phyloP scores from a whole-genome alignment of 805 yeast species.

The Cephaloascus fragrans region DNA sequence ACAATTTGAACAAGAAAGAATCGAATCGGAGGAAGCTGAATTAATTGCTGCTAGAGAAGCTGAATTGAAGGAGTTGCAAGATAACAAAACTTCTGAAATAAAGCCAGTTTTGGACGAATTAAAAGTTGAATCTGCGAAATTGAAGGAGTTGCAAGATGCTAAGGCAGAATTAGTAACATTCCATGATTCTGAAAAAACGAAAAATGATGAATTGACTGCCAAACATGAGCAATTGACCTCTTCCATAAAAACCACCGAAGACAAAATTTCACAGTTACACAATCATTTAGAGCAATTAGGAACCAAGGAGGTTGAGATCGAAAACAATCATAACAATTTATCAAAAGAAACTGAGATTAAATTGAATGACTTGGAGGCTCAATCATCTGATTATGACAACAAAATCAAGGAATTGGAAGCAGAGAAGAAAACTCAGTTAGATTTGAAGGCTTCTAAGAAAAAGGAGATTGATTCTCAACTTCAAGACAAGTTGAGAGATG shows the following conservation, averaged over 20 bases:
- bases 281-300: constrained; percentile 21
- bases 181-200: constrained; percentile 31
- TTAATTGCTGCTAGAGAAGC: constrained; percentile 33
- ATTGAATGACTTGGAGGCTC: constrained; percentile 16
- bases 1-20: constrained; percentile 31
- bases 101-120: constrained; percentile 47
- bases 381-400: constrained; percentile 25
- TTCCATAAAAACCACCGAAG: constrained; percentile 32
- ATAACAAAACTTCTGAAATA: constrained; percentile 42
- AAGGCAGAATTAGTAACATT: constrained; percentile 35
- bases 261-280: constrained; percentile 21
- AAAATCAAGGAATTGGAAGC: constrained; percentile 30
- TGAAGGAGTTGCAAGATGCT: constrained; percentile 39
- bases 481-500: constrained; percentile 31
- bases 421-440: constrained; percentile 25
- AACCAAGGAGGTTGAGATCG: constrained; percentile 27
- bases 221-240: constrained; percentile 32
- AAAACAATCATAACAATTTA: neutral
- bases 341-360: constrained; percentile 5
- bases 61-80: constrained; percentile 37
- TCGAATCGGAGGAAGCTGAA: constrained; percentile 31
- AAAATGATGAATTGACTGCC: constrained; percentile 32
- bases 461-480: constrained; percentile 19
- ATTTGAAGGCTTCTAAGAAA: constrained; percentile 24
- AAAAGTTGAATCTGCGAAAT: constrained; percentile 35